phyloP scores from a whole-genome alignment of 768 basidiomycete species.

The Leucosporidium yakuticum region DNA sequence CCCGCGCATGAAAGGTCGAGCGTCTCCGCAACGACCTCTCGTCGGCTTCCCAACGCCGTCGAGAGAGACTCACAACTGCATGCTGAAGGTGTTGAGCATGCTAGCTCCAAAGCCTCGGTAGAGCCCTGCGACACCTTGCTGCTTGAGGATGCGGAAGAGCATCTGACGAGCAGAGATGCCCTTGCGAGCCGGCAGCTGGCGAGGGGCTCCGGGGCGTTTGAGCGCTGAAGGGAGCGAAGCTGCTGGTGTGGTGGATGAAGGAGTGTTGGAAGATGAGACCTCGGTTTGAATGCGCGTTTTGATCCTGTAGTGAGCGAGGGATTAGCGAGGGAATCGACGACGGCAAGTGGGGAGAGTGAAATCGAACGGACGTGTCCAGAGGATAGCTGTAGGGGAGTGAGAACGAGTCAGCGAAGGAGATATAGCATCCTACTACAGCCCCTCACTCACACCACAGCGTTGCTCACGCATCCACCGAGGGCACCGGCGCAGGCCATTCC shows the following conservation, averaged over 20 bases:
- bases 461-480: conserved; percentile 84
- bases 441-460: conserved; percentile 60
- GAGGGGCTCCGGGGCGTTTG: conserved; percentile 48
- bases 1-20: not conserved
- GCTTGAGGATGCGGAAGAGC: conserved; percentile 63
- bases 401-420: conserved; percentile 14
- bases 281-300: conserved; percentile 92
- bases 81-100: conserved; percentile 97
- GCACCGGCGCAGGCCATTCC: conserved; percentile 88
- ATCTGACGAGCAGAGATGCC: conserved; percentile 57
- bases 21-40: not conserved
- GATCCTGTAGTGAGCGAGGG: conserved; percentile 51
- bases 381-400: conserved; percentile 62
- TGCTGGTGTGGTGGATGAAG: conserved; percentile 10
- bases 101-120: conserved; percentile 92
- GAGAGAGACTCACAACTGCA: conserved; percentile 59
- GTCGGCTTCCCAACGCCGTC: not conserved
- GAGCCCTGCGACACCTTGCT: conserved; percentile 73
- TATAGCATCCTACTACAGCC: not conserved
- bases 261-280: conserved; percentile 24
- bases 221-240: conserved; percentile 41
- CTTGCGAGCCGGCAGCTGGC: conserved; percentile 40
- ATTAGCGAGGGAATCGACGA: conserved; percentile 9
- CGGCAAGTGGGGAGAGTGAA: not conserved
- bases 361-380: conserved; percentile 65